Evolutionary conservation across 129 eudicot genomes (phyloP).

Genomic region (Ambrosia artemisiifolia): DNA sequence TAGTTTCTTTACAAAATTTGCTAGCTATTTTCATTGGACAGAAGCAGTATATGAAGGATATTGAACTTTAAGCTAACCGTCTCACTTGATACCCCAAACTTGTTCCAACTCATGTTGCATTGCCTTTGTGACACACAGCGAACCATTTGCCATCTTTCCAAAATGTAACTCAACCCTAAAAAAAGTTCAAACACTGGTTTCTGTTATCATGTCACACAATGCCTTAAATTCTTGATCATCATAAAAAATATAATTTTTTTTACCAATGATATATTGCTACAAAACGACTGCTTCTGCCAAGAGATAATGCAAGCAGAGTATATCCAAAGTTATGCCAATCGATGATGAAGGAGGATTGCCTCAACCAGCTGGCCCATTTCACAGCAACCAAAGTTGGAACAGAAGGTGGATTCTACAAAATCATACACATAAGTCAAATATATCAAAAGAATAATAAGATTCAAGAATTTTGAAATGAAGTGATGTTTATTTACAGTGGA

Average conservation of each 20-base stretch:
- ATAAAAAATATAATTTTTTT: constrained; percentile 10
- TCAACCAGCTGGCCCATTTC: constrained; percentile 91
- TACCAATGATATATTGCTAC: constrained; percentile 90
- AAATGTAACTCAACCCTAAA: constrained; percentile 80
- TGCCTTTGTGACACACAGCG: constrained; percentile 85
- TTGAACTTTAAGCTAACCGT: constrained; percentile 19
- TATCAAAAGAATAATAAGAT: background rate
- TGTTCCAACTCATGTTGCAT: constrained; percentile 97
- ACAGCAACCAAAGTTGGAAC: constrained; percentile 92
- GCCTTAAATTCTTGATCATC: background rate
- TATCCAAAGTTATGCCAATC: constrained; percentile 98
- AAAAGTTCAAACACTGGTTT: constrained; percentile 10
- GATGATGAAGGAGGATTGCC: constrained; percentile 62
- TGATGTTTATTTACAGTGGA: background rate
- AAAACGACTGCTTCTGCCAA: constrained; percentile 82
- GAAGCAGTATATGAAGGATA: background rate
- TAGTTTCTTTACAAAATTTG: background rate
- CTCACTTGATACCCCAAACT: constrained; percentile 97
- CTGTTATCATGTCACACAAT: constrained; percentile 18
- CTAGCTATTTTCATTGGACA: constrained; percentile 13
- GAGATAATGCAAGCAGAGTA: constrained; percentile 83
- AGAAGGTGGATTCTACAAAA: constrained; percentile 79
- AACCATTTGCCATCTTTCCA: constrained; percentile 89
- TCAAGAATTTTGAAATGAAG: background rate
- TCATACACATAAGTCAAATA: constrained; percentile 12